Percentiles rank a stretch among this genome's conserved stretches.
Conservation (phyloP, 345 rosid genomes). For the Syzygium oleosum region DNA sequence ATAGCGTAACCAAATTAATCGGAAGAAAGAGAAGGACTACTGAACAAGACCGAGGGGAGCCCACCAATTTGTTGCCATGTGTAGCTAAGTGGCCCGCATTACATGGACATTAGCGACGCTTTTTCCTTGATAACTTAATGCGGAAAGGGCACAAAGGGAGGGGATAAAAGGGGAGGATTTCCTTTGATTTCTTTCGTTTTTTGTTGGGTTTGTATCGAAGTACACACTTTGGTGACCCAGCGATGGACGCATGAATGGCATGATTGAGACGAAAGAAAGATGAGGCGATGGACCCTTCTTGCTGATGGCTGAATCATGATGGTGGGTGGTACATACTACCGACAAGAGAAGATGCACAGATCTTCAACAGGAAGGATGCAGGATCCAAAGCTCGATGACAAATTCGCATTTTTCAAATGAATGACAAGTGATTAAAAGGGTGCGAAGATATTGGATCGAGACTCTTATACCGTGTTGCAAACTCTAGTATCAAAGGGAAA, state of each 20-base stretch:
- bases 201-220: background rate
- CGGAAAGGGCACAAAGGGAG: background rate
- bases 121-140: background rate
- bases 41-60: background rate
- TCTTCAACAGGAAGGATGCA: background rate
- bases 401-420: background rate
- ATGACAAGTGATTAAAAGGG: background rate
- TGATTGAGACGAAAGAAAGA: background rate
- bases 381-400: background rate
- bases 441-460: background rate
- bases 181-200: background rate
- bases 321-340: background rate
- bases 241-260: fast-evolving
- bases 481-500: background rate
- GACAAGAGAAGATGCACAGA: background rate
- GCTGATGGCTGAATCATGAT: background rate
- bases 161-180: background rate
- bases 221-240: background rate
- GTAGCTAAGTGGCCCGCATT: background rate
- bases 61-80: background rate
- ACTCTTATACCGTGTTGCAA: background rate
- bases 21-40: background rate
- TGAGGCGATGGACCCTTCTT: background rate
- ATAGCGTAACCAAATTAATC: background rate
- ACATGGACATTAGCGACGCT: background rate